A percentile compares a stretch with the other conserved stretches of the same genome.
Evolutionary conservation across 495 filamentous ascomycete genomes (phyloP).

Genomic region (Aspergillus incahuasiensis): DNA sequence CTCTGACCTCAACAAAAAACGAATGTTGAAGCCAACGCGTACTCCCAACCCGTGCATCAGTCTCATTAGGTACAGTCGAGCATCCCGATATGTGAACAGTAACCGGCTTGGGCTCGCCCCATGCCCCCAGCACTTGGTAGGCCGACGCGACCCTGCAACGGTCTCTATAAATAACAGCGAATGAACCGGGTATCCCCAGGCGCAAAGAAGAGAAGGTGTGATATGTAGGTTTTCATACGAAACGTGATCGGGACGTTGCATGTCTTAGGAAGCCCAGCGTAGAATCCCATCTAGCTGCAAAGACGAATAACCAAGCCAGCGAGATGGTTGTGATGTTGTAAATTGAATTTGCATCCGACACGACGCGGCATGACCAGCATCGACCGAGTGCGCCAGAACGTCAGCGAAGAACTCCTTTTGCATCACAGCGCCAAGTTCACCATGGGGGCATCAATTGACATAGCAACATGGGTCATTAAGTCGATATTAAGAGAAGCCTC

Average conservation of each 20-base stretch:
- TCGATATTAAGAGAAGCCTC: slow-evolving; percentile 5
- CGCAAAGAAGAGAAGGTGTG: background rate
- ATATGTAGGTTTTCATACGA: background rate
- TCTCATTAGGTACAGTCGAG: slow-evolving; percentile 19
- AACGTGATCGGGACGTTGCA: background rate
- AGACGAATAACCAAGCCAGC: slow-evolving; percentile 1
- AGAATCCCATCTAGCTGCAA: slow-evolving; percentile 1
- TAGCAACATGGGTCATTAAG: slow-evolving; percentile 10
- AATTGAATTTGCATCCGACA: slow-evolving; percentile 13
- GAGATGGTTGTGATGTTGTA: slow-evolving; percentile 3
- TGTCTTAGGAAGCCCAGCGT: background rate
- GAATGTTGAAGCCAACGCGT: slow-evolving; percentile 6
- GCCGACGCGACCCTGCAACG: slow-evolving; percentile 16
- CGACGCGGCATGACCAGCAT: slow-evolving; percentile 40
- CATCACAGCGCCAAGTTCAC: slow-evolving; percentile 10
- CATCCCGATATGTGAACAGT: slow-evolving; percentile 18
- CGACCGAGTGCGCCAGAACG: slow-evolving; percentile 28
- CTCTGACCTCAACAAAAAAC: background rate
- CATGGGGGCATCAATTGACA: slow-evolving; percentile 6
- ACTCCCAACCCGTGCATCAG: slow-evolving; percentile 19
- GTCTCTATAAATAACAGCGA: slow-evolving; percentile 19
- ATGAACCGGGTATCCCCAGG: slow-evolving; percentile 7
- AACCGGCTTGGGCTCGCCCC: slow-evolving; percentile 15
- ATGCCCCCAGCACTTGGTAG: slow-evolving; percentile 27
- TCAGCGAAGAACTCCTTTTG: slow-evolving; percentile 11